Percentiles rank a stretch among this genome's conserved stretches.
Evolutionary conservation across 768 basidiomycete species (phyloP).

Genomic region (Boletus subcaerulescens): DNA sequence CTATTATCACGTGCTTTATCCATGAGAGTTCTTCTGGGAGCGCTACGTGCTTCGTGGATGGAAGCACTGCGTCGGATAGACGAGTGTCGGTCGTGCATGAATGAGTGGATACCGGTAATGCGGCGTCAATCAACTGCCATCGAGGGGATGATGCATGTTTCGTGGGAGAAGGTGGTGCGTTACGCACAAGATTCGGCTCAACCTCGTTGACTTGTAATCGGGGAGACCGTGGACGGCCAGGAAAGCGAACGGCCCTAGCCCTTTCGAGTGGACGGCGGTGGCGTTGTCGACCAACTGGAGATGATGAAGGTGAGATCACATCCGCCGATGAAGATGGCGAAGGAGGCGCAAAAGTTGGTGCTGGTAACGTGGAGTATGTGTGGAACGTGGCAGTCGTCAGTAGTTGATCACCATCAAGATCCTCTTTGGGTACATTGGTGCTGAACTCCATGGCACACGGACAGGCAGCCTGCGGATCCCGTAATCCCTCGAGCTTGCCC

Average conservation of each 20-base stretch:
- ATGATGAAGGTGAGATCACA: conserved; percentile 18
- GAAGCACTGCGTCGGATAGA: conserved; percentile 3
- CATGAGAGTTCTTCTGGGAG: conserved; percentile 45
- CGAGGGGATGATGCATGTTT: conserved; percentile 1
- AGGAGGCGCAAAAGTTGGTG: conserved; percentile 29
- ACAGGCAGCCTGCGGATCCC: conserved; percentile 15
- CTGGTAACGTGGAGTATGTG: conserved; percentile 27
- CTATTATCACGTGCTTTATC: conserved; percentile 52
- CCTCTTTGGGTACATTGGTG: conserved; percentile 12
- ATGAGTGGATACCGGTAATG: conserved; percentile 2
- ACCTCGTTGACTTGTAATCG: conserved; percentile 15
- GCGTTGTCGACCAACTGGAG: conserved; percentile 19
- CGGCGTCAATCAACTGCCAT: conserved; percentile 14
- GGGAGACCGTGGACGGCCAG: conserved; percentile 26
- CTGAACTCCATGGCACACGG: conserved; percentile 12
- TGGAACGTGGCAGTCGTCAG: conserved; percentile 16
- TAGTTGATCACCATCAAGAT: conserved; percentile 21
- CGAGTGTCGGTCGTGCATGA: conserved; percentile 5
- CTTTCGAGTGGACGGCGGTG: conserved; percentile 33
- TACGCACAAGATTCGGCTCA: conserved; percentile 8
- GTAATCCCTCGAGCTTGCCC: background rate
- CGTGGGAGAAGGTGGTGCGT: conserved; percentile 2
- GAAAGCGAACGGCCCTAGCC: conserved; percentile 31
- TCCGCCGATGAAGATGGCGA: conserved; percentile 30
- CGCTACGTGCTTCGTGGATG: conserved; percentile 10